Evolutionary conservation across 768 basidiomycete species (phyloP).

Genomic region (Mycena rosella): DNA sequence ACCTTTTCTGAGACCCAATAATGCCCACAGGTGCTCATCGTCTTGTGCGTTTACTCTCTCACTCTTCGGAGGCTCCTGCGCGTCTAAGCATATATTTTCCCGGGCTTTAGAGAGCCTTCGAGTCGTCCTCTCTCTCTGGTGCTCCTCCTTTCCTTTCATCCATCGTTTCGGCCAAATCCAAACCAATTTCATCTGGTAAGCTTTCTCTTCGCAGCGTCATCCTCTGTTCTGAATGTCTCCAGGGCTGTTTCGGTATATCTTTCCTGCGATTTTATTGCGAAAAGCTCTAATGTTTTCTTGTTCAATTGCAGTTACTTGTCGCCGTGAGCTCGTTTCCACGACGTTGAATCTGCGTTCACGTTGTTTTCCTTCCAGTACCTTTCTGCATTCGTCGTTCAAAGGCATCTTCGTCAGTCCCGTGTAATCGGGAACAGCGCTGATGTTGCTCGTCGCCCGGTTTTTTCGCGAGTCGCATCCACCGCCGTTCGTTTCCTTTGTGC

Average conservation of each 20-base stretch:
- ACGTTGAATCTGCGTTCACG: too few relatives aligned
- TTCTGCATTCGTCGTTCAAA: constrained; percentile 26
- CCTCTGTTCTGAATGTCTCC: not conserved
- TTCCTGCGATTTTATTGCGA: not conserved
- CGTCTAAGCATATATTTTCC: not conserved
- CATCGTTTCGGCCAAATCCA: constrained; percentile 11
- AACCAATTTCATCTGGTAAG: constrained; percentile 25
- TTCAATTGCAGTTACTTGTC: constrained; percentile 25
- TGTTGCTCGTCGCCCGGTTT: not conserved
- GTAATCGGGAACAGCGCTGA: not conserved
- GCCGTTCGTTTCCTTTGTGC: not conserved
- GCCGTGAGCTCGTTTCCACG: constrained; percentile 1
- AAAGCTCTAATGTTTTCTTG: not conserved
- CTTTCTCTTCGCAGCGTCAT: not conserved
- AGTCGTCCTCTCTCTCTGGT: not conserved
- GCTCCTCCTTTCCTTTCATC: constrained; percentile 28
- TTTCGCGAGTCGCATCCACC: constrained; percentile 24
- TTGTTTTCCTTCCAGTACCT: constrained; percentile 25
- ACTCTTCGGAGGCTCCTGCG: too few relatives aligned
- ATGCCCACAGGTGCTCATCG: constrained; percentile 9
- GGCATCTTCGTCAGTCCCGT: not conserved
- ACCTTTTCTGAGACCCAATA: not conserved
- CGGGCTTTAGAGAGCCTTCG: constrained; percentile 31
- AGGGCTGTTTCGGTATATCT: constrained; percentile 27
- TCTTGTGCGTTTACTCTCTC: constrained; percentile 19